These are phyloP conservation scores for Dioscorea alata DNA, from an alignment of 106 monocot species.

Conservation along the genomic window DNA sequence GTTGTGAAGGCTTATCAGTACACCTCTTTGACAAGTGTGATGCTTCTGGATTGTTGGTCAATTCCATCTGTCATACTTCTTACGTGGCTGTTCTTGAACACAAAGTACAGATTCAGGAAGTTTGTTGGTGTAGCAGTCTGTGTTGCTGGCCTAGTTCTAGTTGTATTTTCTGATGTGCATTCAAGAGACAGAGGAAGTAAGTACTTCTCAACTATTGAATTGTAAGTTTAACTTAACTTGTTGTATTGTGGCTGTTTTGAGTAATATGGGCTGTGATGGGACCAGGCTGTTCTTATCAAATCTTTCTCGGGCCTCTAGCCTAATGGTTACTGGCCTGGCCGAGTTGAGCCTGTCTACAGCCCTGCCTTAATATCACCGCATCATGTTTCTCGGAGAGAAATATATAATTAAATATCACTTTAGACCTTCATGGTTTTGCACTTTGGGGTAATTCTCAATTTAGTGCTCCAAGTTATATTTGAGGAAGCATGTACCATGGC, in stretches of 20 bases:
- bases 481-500: too few species aligned
- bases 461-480: too few species aligned
- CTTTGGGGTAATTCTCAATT: too few species aligned
- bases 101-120: conserved; percentile 58
- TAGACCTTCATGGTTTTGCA: too few species aligned
- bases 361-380: too few species aligned
- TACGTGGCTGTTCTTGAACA: conserved; percentile 85
- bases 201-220: neutral
- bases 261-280: too few species aligned
- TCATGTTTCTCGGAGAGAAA: too few species aligned
- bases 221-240: neutral
- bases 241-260: neutral
- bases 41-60: conserved; percentile 86
- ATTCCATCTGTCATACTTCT: conserved; percentile 90
- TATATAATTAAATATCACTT: too few species aligned
- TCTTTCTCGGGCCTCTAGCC: too few species aligned
- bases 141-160: conserved; percentile 60
- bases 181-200: conserved; percentile 52
- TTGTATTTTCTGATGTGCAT: conserved; percentile 92
- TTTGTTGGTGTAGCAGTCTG: conserved; percentile 68
- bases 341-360: too few species aligned
- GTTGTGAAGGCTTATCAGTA: conserved; percentile 98
- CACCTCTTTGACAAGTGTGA: conserved; percentile 90
- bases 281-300: too few species aligned
- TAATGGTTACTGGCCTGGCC: too few species aligned